Percentiles rank a stretch among this genome's conserved stretches.
Evolutionary conservation across 2,329 filamentous ascomycete species (phyloP).

Genomic region (Aspergillus unguis): DNA sequence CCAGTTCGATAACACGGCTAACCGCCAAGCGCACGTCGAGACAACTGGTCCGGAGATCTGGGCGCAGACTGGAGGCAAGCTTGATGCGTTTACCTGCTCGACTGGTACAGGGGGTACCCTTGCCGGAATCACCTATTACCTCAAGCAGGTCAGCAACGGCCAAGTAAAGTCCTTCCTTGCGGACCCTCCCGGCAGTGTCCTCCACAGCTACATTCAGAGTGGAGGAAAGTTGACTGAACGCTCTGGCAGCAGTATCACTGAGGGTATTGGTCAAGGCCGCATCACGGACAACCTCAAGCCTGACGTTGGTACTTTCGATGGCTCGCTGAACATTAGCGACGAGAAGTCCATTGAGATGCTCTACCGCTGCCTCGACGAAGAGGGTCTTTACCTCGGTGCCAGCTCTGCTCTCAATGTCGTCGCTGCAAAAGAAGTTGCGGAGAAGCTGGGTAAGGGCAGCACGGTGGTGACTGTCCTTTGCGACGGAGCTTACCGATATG

Average conservation of each 20-base stretch:
- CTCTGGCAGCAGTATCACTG: slow-evolving; percentile 83
- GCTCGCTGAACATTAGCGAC: slow-evolving; percentile 77
- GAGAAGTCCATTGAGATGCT: slow-evolving; percentile 98
- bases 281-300: slow-evolving; percentile 91
- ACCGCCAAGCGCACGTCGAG: slow-evolving; percentile 90
- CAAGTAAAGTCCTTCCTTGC: slow-evolving; percentile 84
- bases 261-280: slow-evolving; percentile 94
- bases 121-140: slow-evolving; percentile 79
- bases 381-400: slow-evolving; percentile 90
- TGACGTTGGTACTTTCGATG: slow-evolving; percentile 81
- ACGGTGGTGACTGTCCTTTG: slow-evolving; percentile 92
- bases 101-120: slow-evolving; percentile 91
- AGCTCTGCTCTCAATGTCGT: slow-evolving; percentile 94
- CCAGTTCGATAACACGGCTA: slow-evolving; percentile 96
- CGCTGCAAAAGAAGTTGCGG: slow-evolving; percentile 87
- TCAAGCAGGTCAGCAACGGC: slow-evolving; percentile 78
- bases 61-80: slow-evolving; percentile 77
- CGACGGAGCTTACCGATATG: slow-evolving; percentile 96
- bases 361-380: slow-evolving; percentile 91
- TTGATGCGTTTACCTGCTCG: slow-evolving; percentile 94
- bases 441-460: slow-evolving; percentile 81
- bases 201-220: slow-evolving; percentile 86
- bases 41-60: slow-evolving; percentile 98
- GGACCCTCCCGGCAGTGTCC: slow-evolving; percentile 87
- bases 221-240: slow-evolving; percentile 82